Base-by-base conservation (phyloP, 2,329 filamentous ascomycete species). In the Plenodomus lindquistii region DNA sequence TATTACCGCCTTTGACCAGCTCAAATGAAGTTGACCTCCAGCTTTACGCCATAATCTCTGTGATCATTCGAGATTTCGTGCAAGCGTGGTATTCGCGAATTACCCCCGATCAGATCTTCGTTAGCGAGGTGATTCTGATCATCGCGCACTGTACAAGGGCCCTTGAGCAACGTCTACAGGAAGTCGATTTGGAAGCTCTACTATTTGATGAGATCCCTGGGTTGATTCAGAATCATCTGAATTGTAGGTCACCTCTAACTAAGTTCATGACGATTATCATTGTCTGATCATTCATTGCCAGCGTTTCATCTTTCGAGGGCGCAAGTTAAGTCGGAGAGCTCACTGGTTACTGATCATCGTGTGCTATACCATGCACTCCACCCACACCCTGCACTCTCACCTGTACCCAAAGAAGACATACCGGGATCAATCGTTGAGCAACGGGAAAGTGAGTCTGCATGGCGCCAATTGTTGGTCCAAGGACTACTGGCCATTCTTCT, bases 11-110 rank as follows among this genome's bases (percentile, higher is more conserved):
- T 34, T 79, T 99, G 65, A 97, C 93, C 40, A 96, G 91, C 76
- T 91, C 91, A 42, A 96, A 96, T 71, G 91, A 95, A 61, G 85
- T 97, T 50, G 94, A 99, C 72, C 77, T 95, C 47, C 89, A 99
- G 74, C 81, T 99, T 4, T 99, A 97, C 70, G 93, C 90, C 21
- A 83, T 97, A 51, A 85, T 99, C 52, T 89, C 94, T 43, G 88
- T 97, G 50, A 85, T 97, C 53, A 80, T 97, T 62, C 86, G 89
- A 65, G 91, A 97, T 57, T 96, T 91, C 70, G 88, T 99, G 31
- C 87, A 94, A 71, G 85, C 85, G 24, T 99, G 94, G 94, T 99
- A 99, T 77, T 81, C 80, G 57, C 93, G 87, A 71, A 94, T 99
- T 71, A 97, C 93, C 1, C 85, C 91, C 3, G 93, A 99, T 73